Evolutionary conservation across 805 yeast genomes (phyloP).

Genomic region (Starmerella tilneyi): DNA sequence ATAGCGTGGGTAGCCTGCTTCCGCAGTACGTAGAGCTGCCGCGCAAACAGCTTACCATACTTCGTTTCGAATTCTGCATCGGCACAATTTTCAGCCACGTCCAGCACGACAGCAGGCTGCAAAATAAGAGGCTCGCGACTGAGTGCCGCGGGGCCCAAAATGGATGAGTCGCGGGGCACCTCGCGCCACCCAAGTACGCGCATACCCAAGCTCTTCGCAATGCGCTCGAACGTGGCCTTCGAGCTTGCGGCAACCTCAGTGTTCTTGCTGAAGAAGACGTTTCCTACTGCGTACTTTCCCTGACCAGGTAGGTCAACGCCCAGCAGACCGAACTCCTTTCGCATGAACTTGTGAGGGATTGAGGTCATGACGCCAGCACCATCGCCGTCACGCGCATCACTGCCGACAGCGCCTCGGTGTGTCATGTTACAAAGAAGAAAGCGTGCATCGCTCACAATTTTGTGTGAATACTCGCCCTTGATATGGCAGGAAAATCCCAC

Average conservation of each 20-base stretch:
- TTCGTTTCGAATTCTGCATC: conserved; percentile 38
- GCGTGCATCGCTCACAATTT: conserved; percentile 81
- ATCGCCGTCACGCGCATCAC: conserved; percentile 94
- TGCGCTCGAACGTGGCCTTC: conserved; percentile 64
- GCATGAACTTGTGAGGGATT: conserved; percentile 79
- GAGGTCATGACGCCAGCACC: conserved; percentile 97
- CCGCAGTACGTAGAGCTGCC: conserved; percentile 72
- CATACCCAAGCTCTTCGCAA: conserved; percentile 67
- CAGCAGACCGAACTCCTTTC: conserved; percentile 69
- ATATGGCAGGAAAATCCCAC: conserved; percentile 95
- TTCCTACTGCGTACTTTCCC: conserved; percentile 93
- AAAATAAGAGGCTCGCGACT: conserved; percentile 84
- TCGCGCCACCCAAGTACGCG: conserved; percentile 87
- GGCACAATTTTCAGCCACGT: conserved; percentile 39
- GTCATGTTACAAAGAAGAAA: conserved; percentile 91
- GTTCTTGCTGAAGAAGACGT: conserved; percentile 85
- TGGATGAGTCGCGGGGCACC: conserved; percentile 90
- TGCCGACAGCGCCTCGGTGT: conserved; percentile 95
- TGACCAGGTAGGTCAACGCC: conserved; percentile 57
- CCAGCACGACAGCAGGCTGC: conserved; percentile 84
- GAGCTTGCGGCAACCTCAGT: conserved; percentile 56
- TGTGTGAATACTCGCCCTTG: conserved; percentile 78
- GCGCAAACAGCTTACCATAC: conserved; percentile 61
- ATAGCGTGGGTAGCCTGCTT: conserved; percentile 84
- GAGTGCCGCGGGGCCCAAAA: conserved; percentile 87